A percentile compares a stretch with the other conserved stretches of the same genome.
Evolutionary conservation across 2,329 filamentous ascomycete species (phyloP).

Genomic region (Cordyceps cicadae): DNA sequence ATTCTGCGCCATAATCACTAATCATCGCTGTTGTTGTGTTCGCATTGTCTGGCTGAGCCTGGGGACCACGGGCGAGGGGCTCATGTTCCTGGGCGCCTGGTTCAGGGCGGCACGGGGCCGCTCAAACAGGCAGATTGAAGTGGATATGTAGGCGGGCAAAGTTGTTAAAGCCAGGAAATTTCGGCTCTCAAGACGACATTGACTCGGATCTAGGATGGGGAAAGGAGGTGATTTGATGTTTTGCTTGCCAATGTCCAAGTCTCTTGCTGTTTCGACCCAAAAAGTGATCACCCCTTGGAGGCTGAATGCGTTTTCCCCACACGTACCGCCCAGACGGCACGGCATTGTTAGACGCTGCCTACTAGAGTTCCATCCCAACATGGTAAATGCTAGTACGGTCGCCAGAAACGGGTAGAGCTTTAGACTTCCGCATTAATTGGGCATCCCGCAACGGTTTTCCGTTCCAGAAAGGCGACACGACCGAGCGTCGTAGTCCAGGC

Average conservation of each 20-base stretch:
- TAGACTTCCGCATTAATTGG: not conserved
- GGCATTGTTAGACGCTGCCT: not conserved
- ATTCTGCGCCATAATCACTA: constrained; percentile 6
- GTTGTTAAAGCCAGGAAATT: too few relatives aligned
- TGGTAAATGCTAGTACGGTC: not conserved
- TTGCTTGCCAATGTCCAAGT: not conserved
- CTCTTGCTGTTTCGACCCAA: not conserved
- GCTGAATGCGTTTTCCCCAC: not conserved
- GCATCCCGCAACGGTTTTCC: constrained; percentile 5
- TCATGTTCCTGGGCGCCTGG: not conserved
- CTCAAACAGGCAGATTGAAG: not conserved
- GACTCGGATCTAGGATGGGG: too few relatives aligned
- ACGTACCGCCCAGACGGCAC: not conserved
- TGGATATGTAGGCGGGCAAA: too few relatives aligned
- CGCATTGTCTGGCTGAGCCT: not conserved
- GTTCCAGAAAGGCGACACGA: constrained; percentile 1
- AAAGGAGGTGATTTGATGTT: too few relatives aligned
- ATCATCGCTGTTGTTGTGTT: not conserved
- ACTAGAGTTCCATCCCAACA: constrained; percentile 3
- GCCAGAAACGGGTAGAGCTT: not conserved
- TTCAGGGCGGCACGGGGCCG: not conserved
- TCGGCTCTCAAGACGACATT: too few relatives aligned
- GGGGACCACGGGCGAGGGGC: not conserved
- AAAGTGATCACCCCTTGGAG: not conserved
- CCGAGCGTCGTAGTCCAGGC: not conserved